These are phyloP conservation scores for Venustampulla echinocandica DNA, from an alignment of 495 filamentous ascomycete species.

Conservation along the genomic window DNA sequence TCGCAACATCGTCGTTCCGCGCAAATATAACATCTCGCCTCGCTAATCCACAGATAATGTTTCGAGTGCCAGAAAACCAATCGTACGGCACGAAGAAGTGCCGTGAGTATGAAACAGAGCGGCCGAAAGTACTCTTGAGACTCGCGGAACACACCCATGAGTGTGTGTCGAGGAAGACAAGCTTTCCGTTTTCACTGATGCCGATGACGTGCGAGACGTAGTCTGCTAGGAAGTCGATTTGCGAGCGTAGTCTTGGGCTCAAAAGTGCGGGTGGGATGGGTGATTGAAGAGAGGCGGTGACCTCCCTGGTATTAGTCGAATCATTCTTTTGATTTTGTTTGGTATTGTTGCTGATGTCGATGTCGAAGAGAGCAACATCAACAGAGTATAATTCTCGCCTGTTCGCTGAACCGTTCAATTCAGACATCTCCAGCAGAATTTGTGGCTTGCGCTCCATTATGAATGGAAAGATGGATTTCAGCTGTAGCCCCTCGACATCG, in stretches of 20 bases:
- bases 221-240: conserved; percentile 12
- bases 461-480: conserved; percentile 18
- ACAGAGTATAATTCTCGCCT: conserved; percentile 13
- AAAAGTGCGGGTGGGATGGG: not conserved
- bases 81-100: conserved; percentile 25
- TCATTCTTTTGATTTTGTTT: no score
- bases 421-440: conserved; percentile 22
- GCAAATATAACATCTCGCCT: conserved; percentile 18
- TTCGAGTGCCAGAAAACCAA: conserved; percentile 20
- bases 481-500: conserved; percentile 8
- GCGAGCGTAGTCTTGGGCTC: conserved; percentile 4
- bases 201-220: conserved; percentile 21
- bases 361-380: conserved; percentile 8
- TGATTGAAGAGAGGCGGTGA: no score
- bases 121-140: conserved; percentile 6
- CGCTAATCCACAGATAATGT: conserved; percentile 9
- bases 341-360: no score
- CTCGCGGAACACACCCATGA: conserved; percentile 27
- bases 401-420: conserved; percentile 20
- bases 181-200: conserved; percentile 13
- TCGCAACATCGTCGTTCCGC: conserved; percentile 15
- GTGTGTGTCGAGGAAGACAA: conserved; percentile 24
- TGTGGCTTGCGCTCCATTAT: conserved; percentile 3
- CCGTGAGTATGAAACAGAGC: conserved; percentile 4
- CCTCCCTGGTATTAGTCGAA: no score